Base-by-base conservation (phyloP, 148 eudicot genomes). In the Persicaria maculosa region DNA sequence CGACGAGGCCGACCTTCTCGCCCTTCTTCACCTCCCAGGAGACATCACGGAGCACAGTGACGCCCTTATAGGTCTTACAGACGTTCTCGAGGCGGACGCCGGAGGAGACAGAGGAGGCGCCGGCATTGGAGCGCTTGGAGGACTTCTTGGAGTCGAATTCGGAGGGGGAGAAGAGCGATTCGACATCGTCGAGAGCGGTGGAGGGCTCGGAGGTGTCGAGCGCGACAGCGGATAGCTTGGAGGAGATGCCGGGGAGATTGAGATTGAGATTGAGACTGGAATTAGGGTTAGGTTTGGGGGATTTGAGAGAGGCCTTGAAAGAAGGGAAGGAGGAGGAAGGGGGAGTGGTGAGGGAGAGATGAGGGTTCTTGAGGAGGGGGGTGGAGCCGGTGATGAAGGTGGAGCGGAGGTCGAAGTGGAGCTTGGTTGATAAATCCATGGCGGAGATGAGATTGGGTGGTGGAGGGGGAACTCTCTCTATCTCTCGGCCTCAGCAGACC, bases 11-110 rank as follows among this genome's bases (percentile, higher is more conserved):
- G 2, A 95, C 97, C 72, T 92, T 95, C 71, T 95, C 99, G 0
- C 99, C 94, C 73, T 92, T 92, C 75, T 92, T 92, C 74, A 95
- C 99, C 45, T 95, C 99, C 99, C 99, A 95, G 70, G 61, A 88
- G 61, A 92, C 93, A 75, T 95, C 80, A 75, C 85, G 86, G 86
- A 95, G 65, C 54, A 95, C 88, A 55, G 97, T 92, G 12, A 83
- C 93, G 6, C 97, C 97, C 78, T 92, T 90, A 69, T 92, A 95
- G 71, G 81, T 81, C 80, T 96, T 92, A 47, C 84, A 85, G 8
- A 96, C 81, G 65, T 96, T 96, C 75, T 92, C 99, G 75, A 96
- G 75, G 84, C 90, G 86, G 52, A 90, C 86, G 47, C 97, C 99
- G 7, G 99, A 96, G 0, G 97, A 89, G 47, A 96, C 83, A 72